Conservation (phyloP, 805 yeast species). For the Saccharomycopsis javanensis region DNA sequence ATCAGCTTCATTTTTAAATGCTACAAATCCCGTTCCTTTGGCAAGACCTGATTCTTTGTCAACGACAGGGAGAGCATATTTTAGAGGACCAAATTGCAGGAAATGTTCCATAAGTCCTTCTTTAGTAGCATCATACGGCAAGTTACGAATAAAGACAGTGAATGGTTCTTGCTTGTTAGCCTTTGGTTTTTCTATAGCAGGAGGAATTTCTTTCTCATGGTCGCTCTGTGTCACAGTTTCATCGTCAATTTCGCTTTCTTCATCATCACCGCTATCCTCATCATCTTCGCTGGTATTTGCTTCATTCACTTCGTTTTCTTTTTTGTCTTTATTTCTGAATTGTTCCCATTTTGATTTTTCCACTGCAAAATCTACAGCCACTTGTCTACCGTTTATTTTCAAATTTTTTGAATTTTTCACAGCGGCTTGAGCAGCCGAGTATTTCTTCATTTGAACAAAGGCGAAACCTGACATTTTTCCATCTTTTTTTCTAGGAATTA, state of each 20-base stretch:
- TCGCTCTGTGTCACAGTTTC: slow-evolving; percentile 26
- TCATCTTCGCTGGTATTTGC: slow-evolving; percentile 34
- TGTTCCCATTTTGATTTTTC: slow-evolving; percentile 79
- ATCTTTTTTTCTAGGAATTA: slow-evolving; percentile 78
- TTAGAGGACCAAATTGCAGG: slow-evolving; percentile 71
- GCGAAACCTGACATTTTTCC: slow-evolving; percentile 94
- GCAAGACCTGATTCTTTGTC: slow-evolving; percentile 82
- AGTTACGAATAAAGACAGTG: slow-evolving; percentile 80
- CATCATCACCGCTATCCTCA: slow-evolving; percentile 30
- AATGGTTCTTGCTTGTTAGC: slow-evolving; percentile 56
- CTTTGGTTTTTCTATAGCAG: slow-evolving; percentile 29
- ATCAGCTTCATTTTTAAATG: slow-evolving; percentile 55
- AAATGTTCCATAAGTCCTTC: slow-evolving; percentile 76
- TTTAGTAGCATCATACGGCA: slow-evolving; percentile 88
- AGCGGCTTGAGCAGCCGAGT: slow-evolving; percentile 69
- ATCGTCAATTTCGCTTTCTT: slow-evolving; percentile 27
- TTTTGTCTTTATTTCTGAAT: slow-evolving; percentile 36
- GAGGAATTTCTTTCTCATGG: slow-evolving; percentile 26
- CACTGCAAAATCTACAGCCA: slow-evolving; percentile 89
- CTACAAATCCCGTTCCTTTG: slow-evolving; percentile 92
- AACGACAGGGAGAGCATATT: slow-evolving; percentile 87
- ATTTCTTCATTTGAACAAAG: slow-evolving; percentile 80
- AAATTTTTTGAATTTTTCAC: slow-evolving; percentile 65
- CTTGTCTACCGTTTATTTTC: slow-evolving; percentile 81
- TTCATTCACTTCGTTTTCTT: slow-evolving; percentile 31